Conservation (phyloP, 768 basidiomycete species). For the Rhodotorula diobovata region DNA sequence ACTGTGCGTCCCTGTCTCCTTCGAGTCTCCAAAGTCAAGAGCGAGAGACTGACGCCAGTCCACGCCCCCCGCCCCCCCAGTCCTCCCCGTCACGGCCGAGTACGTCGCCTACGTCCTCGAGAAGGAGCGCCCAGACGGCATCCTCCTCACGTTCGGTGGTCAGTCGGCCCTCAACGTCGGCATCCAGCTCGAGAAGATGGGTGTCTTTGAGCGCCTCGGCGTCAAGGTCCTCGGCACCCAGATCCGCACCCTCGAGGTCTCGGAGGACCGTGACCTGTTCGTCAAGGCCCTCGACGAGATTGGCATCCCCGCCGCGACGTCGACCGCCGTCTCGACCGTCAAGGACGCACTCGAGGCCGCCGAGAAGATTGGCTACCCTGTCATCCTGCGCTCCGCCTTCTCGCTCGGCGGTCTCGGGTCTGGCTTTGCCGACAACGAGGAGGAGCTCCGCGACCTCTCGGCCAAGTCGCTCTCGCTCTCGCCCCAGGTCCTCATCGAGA, state of each 20-base stretch:
- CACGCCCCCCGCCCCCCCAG: background rate
- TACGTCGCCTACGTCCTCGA: constrained; percentile 98
- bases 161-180: constrained; percentile 98
- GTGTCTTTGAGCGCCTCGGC: constrained; percentile 83
- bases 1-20: constrained; percentile 51
- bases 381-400: constrained; percentile 93
- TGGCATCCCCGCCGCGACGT: constrained; percentile 90
- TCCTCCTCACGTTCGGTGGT: constrained; percentile 94
- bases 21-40: too few species aligned
- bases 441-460: constrained; percentile 88
- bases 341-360: constrained; percentile 89
- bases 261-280: constrained; percentile 95
- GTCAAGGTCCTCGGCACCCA: constrained; percentile 92
- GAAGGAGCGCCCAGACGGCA: constrained; percentile 95
- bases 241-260: constrained; percentile 87
- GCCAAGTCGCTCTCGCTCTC: constrained; percentile 84
- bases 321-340: constrained; percentile 92
- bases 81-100: constrained; percentile 90
- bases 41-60: background rate
- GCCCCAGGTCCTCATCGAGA: constrained; percentile 94
- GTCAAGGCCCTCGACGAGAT: constrained; percentile 96
- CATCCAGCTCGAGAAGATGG: constrained; percentile 93
- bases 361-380: constrained; percentile 87
- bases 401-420: constrained; percentile 97
- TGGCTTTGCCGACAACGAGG: constrained; percentile 90